Percentiles rank a stretch among this genome's conserved stretches.
Evolutionary conservation across 352 stramenopile genomes (phyloP).

Genomic region (Peronosclerospora sorghi): DNA sequence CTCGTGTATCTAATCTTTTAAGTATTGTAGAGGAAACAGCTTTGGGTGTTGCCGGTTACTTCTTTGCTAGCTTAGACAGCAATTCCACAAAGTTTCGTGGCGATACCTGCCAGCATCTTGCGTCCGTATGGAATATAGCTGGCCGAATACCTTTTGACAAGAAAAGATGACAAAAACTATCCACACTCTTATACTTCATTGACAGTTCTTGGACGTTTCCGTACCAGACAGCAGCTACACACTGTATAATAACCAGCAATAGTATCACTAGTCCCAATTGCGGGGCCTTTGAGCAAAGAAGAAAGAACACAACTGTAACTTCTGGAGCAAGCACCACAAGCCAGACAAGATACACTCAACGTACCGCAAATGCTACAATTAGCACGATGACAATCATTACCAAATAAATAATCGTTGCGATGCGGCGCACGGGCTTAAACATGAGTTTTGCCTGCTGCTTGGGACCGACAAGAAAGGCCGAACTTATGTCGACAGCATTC

Average conservation of each 20-base stretch:
- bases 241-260: conserved; percentile 69
- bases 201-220: neutral
- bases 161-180: too few relatives aligned
- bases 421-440: conserved; percentile 71
- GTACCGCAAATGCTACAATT: conserved; percentile 54
- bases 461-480: conserved; percentile 70
- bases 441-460: conserved; percentile 80
- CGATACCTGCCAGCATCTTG: conserved; percentile 61
- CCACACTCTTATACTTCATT: neutral
- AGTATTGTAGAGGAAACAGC: too few relatives aligned
- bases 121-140: conserved; percentile 80
- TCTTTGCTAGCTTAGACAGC: conserved; percentile 11
- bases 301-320: neutral
- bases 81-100: conserved; percentile 49
- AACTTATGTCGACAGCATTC: conserved; percentile 11
- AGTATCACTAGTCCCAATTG: conserved; percentile 66
- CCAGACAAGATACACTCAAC: neutral
- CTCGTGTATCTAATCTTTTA: too few relatives aligned
- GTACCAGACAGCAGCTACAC: conserved; percentile 60
- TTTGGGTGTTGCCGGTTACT: too few relatives aligned
- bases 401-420: conserved; percentile 66
- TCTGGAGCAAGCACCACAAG: too few relatives aligned
- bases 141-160: conserved; percentile 46
- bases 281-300: conserved; percentile 25
- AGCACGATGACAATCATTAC: conserved; percentile 70